Base-by-base conservation (phyloP, 2,329 filamentous ascomycete genomes). In the Claviceps purpurea region DNA sequence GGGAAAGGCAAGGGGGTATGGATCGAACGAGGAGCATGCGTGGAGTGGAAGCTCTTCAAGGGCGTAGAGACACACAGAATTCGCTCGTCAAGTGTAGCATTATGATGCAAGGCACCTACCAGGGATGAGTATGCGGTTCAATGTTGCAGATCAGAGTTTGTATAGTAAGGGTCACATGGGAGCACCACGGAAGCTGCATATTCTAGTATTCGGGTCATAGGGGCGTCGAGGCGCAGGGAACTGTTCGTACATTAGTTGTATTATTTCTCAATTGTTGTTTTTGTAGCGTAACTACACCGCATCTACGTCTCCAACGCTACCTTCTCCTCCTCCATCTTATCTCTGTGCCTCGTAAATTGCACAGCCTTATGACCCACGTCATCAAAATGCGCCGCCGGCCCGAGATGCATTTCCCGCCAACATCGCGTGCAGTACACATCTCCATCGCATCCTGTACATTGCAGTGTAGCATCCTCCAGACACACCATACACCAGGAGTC, bases 401-500 rank as follows among this genome's bases (percentile, higher is more conserved):
- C 83, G 38, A 79, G 70, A 61, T 94, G 89, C 65, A 89, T 88
- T 61, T 91, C 87, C 54, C 75, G 77, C 88, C 88, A 95, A 70
- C 89, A 94, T 16, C 77, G 71, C 22, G 75, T 72, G 64, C 89
- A 95, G 63, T 91, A 94, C 42, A 88, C 71, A 57, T 90, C 81
- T 30, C 69, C 67, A 39, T 81, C 80, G 60, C 89, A 95, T 3
- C 84, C 87, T 0, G 82, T 62, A 62, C 89, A 95, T 53, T 75
- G 75, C 30, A 93, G 68, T 3, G 80, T 81, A 0, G 84, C 87
- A 61, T 93, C 85, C 54, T 89, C 86, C 47, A 85, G 80, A 63
- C 89, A 95, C 10, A 93, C 89, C 37, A 83, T 78, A 64, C 89
- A 94, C 87, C 87, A 94, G 1, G 76, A 79, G 43, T 84, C 81